Evolutionary conservation across 352 stramenopile species (phyloP).

Genomic region (Pythium oligandrum): DNA sequence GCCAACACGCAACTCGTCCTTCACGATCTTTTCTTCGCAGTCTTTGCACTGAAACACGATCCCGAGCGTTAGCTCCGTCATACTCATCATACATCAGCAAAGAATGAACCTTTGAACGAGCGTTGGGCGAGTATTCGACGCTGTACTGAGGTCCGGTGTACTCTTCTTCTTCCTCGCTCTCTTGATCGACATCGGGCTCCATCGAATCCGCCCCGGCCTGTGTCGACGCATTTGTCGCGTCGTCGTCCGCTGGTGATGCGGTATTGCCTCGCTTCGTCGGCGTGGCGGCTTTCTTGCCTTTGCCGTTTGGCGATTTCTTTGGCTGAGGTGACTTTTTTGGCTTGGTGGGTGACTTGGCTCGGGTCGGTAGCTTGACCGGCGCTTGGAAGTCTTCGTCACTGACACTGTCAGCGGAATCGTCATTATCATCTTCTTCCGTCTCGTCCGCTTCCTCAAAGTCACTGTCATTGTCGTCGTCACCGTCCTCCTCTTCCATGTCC

Average conservation of each 20-base stretch:
- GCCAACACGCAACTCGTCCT: conserved; percentile 41
- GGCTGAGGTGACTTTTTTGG: conserved; percentile 1
- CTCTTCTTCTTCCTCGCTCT: conserved; percentile 29
- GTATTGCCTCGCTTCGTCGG: conserved; percentile 17
- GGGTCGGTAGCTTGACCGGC: conserved; percentile 15
- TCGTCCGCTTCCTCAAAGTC: conserved; percentile 25
- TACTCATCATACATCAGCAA: background rate
- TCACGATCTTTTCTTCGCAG: conserved; percentile 59
- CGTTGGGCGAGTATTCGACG: conserved; percentile 64
- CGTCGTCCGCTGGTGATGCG: background rate
- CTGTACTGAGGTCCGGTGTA: conserved; percentile 57
- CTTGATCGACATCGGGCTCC: conserved; percentile 21
- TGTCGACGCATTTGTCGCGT: conserved; percentile 1
- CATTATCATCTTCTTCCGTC: conserved; percentile 33
- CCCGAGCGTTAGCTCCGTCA: background rate
- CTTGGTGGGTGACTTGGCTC: conserved; percentile 8
- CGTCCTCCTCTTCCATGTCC: conserved; percentile 2
- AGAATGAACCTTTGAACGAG: conserved; percentile 42
- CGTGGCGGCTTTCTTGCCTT: no score
- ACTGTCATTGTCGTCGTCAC: conserved; percentile 21
- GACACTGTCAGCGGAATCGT: conserved; percentile 18
- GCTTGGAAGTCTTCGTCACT: conserved; percentile 30
- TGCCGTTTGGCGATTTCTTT: background rate
- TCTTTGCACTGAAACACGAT: conserved; percentile 56
- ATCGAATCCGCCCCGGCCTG: conserved; percentile 6